These are phyloP conservation scores for Pythium vanterpoolii DNA, from an alignment of 352 stramenopile genomes.

Conservation along the genomic window DNA sequence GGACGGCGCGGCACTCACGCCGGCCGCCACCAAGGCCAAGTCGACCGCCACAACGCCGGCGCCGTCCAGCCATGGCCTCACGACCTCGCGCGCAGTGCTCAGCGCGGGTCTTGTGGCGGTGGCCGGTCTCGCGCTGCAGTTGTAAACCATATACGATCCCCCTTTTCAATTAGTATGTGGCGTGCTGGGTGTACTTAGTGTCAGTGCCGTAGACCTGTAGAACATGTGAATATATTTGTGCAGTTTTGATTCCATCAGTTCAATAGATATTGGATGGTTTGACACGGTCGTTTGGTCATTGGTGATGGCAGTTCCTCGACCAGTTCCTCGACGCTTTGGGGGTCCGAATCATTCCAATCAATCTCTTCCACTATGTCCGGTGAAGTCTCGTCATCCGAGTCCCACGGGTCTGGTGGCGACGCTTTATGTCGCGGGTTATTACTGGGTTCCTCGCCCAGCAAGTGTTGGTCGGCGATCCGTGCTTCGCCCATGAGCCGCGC, in stretches of 20 bases:
- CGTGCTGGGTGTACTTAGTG: background rate
- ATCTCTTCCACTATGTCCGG: no score
- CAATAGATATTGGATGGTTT: slow-evolving; percentile 15
- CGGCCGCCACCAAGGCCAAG: slow-evolving; percentile 5
- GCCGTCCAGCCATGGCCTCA: background rate
- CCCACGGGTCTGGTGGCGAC: background rate
- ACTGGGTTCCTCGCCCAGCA: slow-evolving; percentile 29
- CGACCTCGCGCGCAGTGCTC: slow-evolving; percentile 12
- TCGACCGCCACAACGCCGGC: background rate
- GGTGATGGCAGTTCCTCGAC: background rate
- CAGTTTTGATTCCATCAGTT: slow-evolving; percentile 4
- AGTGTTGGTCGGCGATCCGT: slow-evolving; percentile 37
- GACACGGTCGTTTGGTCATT: background rate
- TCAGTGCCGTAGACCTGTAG: background rate
- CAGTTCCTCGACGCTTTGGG: slow-evolving; percentile 10
- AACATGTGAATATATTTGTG: slow-evolving; percentile 2
- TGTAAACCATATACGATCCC: background rate
- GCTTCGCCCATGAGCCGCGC: slow-evolving; percentile 47
- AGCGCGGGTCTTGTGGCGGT: slow-evolving; percentile 13
- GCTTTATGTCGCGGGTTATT: no score
- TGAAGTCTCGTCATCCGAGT: no score
- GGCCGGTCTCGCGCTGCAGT: slow-evolving; percentile 7
- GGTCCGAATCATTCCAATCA: background rate
- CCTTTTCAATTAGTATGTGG: background rate
- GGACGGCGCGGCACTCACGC: slow-evolving; percentile 5